Base-by-base conservation (phyloP, 352 stramenopile species). In the Globisporangium radiosum region DNA sequence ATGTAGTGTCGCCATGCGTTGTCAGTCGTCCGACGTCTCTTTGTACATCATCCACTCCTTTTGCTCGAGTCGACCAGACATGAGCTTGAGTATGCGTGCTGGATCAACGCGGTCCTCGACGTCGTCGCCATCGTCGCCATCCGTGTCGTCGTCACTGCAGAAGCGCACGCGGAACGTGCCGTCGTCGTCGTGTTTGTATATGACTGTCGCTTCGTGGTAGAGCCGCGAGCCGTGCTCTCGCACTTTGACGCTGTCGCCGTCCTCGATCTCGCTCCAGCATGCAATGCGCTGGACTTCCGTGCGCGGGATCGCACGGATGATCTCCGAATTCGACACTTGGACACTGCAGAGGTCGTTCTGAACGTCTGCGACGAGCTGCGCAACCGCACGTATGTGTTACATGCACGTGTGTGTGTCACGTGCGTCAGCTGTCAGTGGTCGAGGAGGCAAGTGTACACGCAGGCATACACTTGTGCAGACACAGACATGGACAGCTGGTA, bases 31-130 rank as follows among this genome's bases (percentile, higher is more conserved):
- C 4, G 66, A 52, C 25, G 53, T 75, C 40, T 82, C 73, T 63
- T 83, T 88, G 53, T 79, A 85, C 75, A 86, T 88, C 78, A 88
- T 86, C 71, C 76, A 81, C 57, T 88, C 78, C 52, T 85, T 86
- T 42, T 84, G 68, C 53, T 86, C 75, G 38, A 88, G 67, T 4
- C 78, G 66, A 2, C 78, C 78, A 6, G 78, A 85, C 75, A 85
- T 88, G 61, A 86, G 70, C 54, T 88, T 88, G 51, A 88, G 51
- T 50, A 86, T 68, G 19, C 74, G 69, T 45, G 81, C 74, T 0
- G 49, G 52, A 11, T 66, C 48, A 48, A 86, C 63, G 19, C 75
- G 63, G 62, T 86, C 70, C 52, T 88, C 76, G 15, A 82, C 64
- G 60, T 86, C 74, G 49, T 83, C 78, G 14, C 85, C 73, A 42